These are phyloP conservation scores for Myriosclerotinia scirpicola DNA, from an alignment of 2,329 filamentous ascomycete species.

Conservation along the genomic window DNA sequence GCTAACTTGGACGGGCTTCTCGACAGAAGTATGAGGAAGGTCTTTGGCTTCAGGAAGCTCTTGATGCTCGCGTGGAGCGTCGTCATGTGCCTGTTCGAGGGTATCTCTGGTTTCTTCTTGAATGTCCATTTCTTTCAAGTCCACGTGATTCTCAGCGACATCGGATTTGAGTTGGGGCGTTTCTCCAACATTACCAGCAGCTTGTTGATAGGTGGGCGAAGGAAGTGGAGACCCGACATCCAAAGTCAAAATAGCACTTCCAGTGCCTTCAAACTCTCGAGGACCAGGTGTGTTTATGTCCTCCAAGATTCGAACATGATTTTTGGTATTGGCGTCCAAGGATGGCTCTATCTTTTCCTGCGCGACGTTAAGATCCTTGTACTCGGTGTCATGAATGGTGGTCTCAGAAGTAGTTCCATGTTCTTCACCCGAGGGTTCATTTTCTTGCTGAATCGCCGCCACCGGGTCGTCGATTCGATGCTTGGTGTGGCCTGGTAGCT, in stretches of 20 bases:
- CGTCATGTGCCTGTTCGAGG: neutral
- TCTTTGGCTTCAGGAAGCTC: neutral
- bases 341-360: neutral
- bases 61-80: neutral
- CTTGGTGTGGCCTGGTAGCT: conserved; percentile 7
- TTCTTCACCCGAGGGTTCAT: neutral
- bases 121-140: neutral
- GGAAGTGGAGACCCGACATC: conserved; percentile 12
- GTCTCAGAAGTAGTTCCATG: neutral
- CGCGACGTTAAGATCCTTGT: neutral
- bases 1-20: neutral
- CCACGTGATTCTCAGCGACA: neutral
- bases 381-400: too few species aligned
- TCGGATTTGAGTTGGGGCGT: neutral
- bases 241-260: conserved; percentile 8
- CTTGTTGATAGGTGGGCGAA: neutral
- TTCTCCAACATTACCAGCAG: neutral
- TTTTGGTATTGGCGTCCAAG: neutral
- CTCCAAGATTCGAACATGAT: neutral
- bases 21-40: neutral
- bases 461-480: neutral
- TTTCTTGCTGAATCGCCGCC: neutral
- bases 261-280: conserved; percentile 5
- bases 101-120: neutral
- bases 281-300: neutral